Percentiles rank a stretch among this genome's conserved stretches.
These are phyloP conservation scores for Debaryomyces robertsiae DNA, from an alignment of 1,139 yeast species.

Conservation along the genomic window DNA sequence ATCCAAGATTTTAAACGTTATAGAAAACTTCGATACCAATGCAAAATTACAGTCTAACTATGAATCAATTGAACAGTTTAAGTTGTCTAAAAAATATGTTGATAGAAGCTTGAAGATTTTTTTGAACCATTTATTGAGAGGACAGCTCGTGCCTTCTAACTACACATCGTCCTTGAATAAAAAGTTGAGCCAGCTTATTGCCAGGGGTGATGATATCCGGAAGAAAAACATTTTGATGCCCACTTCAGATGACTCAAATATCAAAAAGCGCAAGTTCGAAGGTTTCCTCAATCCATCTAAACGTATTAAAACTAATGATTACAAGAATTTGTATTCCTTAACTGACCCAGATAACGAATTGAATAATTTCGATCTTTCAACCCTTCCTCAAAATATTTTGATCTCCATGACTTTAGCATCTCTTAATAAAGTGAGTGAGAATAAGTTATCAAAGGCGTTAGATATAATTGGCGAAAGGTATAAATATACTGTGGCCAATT, in stretches of 20 bases:
- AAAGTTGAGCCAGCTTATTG: constrained; percentile 32
- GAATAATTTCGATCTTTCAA: constrained; percentile 67
- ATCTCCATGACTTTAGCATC: constrained; percentile 68
- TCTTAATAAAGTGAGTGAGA: constrained; percentile 53
- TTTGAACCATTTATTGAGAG: constrained; percentile 37
- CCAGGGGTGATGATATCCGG: constrained; percentile 46
- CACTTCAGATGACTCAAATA: constrained; percentile 29
- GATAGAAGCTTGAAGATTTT: constrained; percentile 44
- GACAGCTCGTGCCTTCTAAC: constrained; percentile 36
- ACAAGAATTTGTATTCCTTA: constrained; percentile 55
- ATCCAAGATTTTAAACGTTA: constrained; percentile 42
- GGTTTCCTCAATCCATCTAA: constrained; percentile 36
- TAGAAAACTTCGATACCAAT: constrained; percentile 43
- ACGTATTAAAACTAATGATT: constrained; percentile 34
- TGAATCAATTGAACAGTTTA: constrained; percentile 46
- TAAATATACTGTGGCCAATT: constrained; percentile 25
- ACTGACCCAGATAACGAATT: constrained; percentile 63
- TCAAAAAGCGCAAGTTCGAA: constrained; percentile 44
- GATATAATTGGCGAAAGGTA: constrained; percentile 69
- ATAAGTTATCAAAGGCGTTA: constrained; percentile 64
- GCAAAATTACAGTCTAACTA: constrained; percentile 47
- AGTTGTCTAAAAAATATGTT: constrained; percentile 43
- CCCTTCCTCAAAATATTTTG: constrained; percentile 65
- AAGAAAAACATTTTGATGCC: constrained; percentile 39
- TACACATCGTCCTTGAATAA: constrained; percentile 32